These are phyloP conservation scores for Chaetomium strumarium DNA, from an alignment of 2,329 filamentous ascomycete genomes.

Conservation along the genomic window DNA sequence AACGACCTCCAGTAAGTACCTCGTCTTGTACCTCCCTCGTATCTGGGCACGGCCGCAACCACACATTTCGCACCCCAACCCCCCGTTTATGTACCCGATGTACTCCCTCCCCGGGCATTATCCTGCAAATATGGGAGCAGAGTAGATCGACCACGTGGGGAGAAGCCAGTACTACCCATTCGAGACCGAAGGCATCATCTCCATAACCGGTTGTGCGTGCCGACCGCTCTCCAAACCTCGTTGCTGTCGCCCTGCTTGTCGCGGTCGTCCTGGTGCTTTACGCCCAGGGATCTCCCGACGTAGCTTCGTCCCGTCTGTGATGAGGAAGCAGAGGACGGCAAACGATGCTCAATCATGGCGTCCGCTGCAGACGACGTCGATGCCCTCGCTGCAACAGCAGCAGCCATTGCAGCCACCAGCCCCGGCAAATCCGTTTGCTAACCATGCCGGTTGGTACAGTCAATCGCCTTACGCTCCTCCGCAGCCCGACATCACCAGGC, in stretches of 20 bases:
- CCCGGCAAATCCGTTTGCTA: constrained; percentile 31
- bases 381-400: constrained; percentile 28
- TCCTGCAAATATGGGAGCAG: constrained; percentile 20
- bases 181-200: neutral
- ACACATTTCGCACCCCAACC: constrained; percentile 10
- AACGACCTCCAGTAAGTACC: constrained; percentile 53
- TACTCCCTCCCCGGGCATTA: constrained; percentile 22
- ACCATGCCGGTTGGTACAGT: constrained; percentile 35
- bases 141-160: constrained; percentile 21
- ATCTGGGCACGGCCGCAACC: constrained; percentile 17
- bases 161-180: constrained; percentile 15
- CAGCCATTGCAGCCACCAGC: constrained; percentile 22
- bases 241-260: constrained; percentile 8
- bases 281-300: constrained; percentile 23
- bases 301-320: constrained; percentile 16
- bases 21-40: constrained; percentile 28
- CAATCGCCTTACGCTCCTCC: constrained; percentile 39
- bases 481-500: constrained; percentile 39
- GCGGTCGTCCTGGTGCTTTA: constrained; percentile 24
- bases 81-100: constrained; percentile 25
- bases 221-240: neutral
- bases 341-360: constrained; percentile 28
- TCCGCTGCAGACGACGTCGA: constrained; percentile 26
- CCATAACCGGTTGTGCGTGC: constrained; percentile 3
- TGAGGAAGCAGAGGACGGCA: constrained; percentile 25